Evolutionary conservation across 306 rosid genomes (phyloP), one percentile per base, ranked within the genome.

Genomic region (Phaseolus lunatus): DNA sequence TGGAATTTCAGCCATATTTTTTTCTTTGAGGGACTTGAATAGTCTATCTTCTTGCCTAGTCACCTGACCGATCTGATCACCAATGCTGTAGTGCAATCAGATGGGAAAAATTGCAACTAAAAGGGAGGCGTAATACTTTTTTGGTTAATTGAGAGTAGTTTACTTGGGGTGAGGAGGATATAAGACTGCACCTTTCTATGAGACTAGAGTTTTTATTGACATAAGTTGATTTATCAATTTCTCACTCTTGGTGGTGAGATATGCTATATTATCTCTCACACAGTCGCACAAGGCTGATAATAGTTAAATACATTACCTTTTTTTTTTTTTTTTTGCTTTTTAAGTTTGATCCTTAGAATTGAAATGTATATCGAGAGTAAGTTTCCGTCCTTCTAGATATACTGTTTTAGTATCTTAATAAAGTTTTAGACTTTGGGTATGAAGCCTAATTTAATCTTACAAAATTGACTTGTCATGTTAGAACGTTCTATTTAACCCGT

Each of bases 341-440:
- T 35, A 52, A 49, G 37, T 47, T 50, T 35, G 29, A 63, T 37
- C 18, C n/a, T 76, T 47, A 47, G 66, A 23, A 12, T 48, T 24
- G 57, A 49, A 76, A 72, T 77, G 33, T 65, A 18, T 27, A 22
- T 53, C 31, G 39, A 31, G 31, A 57, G 14, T 31, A 29, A 63
- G 43, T 31, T 57, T 59, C 33, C 67, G 35, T 76, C 50, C 47
- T 77, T 77, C 58, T 77, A 27, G 45, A 35, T 71, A 18, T 43
- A 12, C 41, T 67, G 54, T 68, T 61, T 73, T 33, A 50, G 11
- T 50, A 6, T 50, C 57, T 52, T 2, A 19, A 19, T 52, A 9
- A 19, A 19, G 3, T 52, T 19, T 3, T 52, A 52, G 58, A 52
- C 18, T 52, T 52, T 52, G 58, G 26, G 13, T 3, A 18, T 52